Evolutionary conservation across 768 basidiomycete genomes (phyloP), one percentile per base, ranked within the genome.

Genomic region (Chiua virens): DNA sequence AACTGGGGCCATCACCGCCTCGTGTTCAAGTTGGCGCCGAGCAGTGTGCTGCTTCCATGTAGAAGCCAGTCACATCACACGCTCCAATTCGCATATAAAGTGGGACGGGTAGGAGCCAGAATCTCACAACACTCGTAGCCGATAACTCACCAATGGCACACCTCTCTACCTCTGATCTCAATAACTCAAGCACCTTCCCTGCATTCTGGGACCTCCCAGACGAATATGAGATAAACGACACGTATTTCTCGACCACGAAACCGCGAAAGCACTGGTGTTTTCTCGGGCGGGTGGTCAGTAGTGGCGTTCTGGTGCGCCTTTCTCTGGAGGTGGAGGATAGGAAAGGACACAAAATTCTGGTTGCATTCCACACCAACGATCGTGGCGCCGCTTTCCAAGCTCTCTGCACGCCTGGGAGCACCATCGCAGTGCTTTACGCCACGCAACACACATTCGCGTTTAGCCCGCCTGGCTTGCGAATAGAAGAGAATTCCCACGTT

Each of bases 301-400:
- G 56, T 5, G 20, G 23, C n/a, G 51, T 59, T 20, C n/a, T 55
- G n/a, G 66, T 67, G 35, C 66, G 66, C 45, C 66, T 67, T 47
- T 44, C 41, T 3, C 50, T 67, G n/a, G 35, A 67, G 15, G 66
- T 68, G n/a, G 58, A 68, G 42, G 66, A 67, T 53, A 66, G 35
- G 43, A 54, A 53, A 14, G 66, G 67, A 10, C 50, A 64, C 9
- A 38, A 40, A 42, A 43, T 66, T 11, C 51, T 58, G 27, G 64
- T 67, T 20, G 64, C 64, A 13, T 67, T 67, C 57, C 64, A 67
- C n/a, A 67, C 67, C 6, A 60, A 67, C 23, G 66, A 67, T 41
- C 66, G 66, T 40, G 66, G 66, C 17, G 49, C 55, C 21, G 54
- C 55, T 34, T 59, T 69, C 39, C 56, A 50, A 42, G 15, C 42